These are phyloP conservation scores for Boletus huronensis DNA, from an alignment of 768 basidiomycete genomes.

Conservation along the genomic window DNA sequence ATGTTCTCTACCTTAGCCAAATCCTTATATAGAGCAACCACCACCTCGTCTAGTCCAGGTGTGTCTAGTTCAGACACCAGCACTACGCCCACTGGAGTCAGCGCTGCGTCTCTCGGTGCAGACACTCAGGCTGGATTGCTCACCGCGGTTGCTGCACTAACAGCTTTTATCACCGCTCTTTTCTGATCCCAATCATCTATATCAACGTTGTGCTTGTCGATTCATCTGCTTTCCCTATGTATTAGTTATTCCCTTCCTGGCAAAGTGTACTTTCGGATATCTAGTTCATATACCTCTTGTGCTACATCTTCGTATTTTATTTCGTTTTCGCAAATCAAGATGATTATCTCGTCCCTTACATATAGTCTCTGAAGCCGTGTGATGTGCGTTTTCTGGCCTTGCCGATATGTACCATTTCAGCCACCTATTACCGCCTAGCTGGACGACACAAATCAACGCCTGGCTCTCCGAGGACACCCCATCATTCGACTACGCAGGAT, in stretches of 20 bases:
- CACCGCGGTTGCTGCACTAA: slow-evolving; percentile 34
- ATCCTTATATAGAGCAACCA: slow-evolving; percentile 7
- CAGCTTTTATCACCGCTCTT: slow-evolving; percentile 29
- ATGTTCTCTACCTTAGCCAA: not conserved
- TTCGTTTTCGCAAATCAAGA: not conserved
- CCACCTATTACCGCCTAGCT: slow-evolving; percentile 89
- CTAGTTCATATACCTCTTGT: not conserved
- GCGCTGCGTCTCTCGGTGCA: slow-evolving; percentile 31
- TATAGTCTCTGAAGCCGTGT: not conserved
- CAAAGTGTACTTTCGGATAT: not conserved
- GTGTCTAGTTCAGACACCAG: slow-evolving; percentile 26
- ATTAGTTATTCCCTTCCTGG: not conserved
- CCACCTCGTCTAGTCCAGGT: slow-evolving; percentile 20
- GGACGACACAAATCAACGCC: slow-evolving; percentile 73
- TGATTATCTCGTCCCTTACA: not conserved
- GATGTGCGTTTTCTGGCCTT: not conserved
- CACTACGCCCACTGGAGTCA: slow-evolving; percentile 26
- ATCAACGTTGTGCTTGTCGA: not conserved
- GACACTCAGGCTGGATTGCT: slow-evolving; percentile 33
- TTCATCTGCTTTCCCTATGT: not conserved
- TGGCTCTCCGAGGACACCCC: slow-evolving; percentile 96
- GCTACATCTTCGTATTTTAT: not conserved
- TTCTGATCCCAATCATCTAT: slow-evolving; percentile 14
- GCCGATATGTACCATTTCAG: slow-evolving; percentile 34
- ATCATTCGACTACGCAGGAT: slow-evolving; percentile 95